Evolutionary conservation across 2,329 filamentous ascomycete species (phyloP), one percentile per base, ranked within the genome.

Genomic region (Phymatotrichopsis omnivora): DNA sequence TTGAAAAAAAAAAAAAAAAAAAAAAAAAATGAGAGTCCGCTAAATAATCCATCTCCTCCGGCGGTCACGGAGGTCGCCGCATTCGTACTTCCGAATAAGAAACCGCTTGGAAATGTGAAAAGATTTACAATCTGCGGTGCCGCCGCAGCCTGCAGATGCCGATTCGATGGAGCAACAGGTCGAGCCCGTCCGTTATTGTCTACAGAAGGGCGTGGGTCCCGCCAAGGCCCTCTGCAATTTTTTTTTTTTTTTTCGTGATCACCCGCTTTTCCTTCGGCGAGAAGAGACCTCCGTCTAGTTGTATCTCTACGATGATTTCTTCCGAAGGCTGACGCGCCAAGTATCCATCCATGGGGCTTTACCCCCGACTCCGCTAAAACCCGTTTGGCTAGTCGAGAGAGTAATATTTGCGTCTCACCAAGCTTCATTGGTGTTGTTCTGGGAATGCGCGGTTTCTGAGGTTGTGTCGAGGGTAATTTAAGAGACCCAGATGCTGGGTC

Each of bases 361-460:
- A 47, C 79, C 72, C 19, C 71, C 67, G 2, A 79, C 63, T 1
- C 71, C 70, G 2, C 71, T 67, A 41, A 74, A 76, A 4, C 68
- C 68, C 3, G 76, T 72, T 56, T 80, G 74, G 0, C 75, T 79
- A 0, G 75, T 80, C 3, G 77, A 80, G 4, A 82, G 68, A 0
- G 69, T 70, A 28, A 82, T 62, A 51, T 71, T 73, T 59, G 74
- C 72, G 60, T 74, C 70, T 23, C 64, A 65, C 78, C 78, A 82
- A 0, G 70, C 73, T 62, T 82, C 78, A 0, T 73, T 75, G 0
- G 75, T 79, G 39, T 64, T 65, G 61, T 82, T 82, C 45, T 68
- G 70, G 41, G 80, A 70, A 52, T 73, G 69, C 1, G 77, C 76
- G 4, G 52, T 58, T 7, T 55, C 51, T 14, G 61, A 59, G 28